Evolutionary conservation across 306 rosid genomes (phyloP).

Genomic region (Calophaca sinica): DNA sequence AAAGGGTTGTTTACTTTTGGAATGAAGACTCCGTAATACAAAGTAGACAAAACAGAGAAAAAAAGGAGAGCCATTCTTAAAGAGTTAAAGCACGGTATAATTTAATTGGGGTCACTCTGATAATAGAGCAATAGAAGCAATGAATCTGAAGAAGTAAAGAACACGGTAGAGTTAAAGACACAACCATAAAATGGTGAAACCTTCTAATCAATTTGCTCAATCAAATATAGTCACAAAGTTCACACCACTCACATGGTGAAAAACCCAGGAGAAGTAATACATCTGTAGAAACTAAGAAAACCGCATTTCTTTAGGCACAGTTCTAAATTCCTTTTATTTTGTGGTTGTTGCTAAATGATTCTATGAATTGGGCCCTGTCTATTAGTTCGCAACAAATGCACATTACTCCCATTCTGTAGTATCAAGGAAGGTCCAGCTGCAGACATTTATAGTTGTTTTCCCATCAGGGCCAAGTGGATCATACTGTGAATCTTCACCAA

Average conservation of each 20-base stretch:
- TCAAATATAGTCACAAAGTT: constrained; percentile 13
- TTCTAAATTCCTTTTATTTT: constrained; percentile 12
- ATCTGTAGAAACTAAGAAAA: neutral
- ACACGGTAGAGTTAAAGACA: too few species aligned
- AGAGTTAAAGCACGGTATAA: too few species aligned
- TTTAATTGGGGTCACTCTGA: too few species aligned
- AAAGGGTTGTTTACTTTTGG: too few species aligned
- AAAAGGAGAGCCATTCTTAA: too few species aligned
- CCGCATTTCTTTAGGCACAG: constrained; percentile 10
- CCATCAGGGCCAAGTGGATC: constrained; percentile 48
- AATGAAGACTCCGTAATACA: too few species aligned
- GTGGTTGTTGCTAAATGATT: constrained; percentile 4
- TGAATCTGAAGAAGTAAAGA: too few species aligned
- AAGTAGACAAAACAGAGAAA: too few species aligned
- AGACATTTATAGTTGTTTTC: constrained; percentile 33
- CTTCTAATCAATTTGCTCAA: neutral
- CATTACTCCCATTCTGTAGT: constrained; percentile 33
- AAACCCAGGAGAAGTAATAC: neutral
- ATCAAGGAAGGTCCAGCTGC: neutral
- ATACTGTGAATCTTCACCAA: constrained; percentile 59
- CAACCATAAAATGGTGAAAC: too few species aligned
- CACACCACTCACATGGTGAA: constrained; percentile 7
- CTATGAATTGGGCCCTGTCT: neutral
- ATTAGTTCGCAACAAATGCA: neutral
- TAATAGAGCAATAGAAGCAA: too few species aligned